Evolutionary conservation across 805 yeast genomes (phyloP), one percentile per base, ranked within the genome.

Genomic region (Teunomyces barrocoloradensis): DNA sequence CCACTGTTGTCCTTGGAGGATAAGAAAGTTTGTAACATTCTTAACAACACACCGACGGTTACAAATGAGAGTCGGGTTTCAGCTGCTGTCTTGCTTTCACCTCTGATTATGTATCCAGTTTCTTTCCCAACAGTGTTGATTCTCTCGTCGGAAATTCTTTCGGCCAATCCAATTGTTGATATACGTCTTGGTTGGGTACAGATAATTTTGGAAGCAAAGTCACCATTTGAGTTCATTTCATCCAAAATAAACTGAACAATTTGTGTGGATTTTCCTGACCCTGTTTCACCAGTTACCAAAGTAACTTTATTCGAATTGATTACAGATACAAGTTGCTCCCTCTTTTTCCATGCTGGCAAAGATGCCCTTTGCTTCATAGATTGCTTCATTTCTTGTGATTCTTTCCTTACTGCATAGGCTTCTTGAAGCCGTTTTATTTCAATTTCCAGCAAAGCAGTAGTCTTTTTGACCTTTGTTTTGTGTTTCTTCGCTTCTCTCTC

Each of bases 161-260:
- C 96, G 0, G 97, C 97, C 47, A 92, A 75, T 2, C 97, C 97
- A 64, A 92, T 87, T 0, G 97, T 89, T 1, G 97, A 89, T 46
- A 92, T 91, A 74, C 98, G 84, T 66, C 99, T 79, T 2, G 99
- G 99, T 65, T 92, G 98, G 0, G 97, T 90, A 66, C 97, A 90
- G 1, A 92, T 70, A 4, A 92, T 86, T 34, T 75, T 78, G 3
- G 85, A 76, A 20, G 68, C 63, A 52, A 75, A 84, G 51, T 79
- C 79, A 0, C 78, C 77, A 10, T 66, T 60, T 0, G 66, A 40
- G 42, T 79, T 74, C 49, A 88, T 58, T 34, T 82, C 74, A 61
- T 92, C 98, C 13, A 92, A 67, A 17, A 92, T 71, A 55, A 90
- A 92, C 63, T 92, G 99, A 5, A 89, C 96, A 4, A 89, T 81